Conservation (phyloP, 768 basidiomycete genomes). For the Russula earlei region DNA sequence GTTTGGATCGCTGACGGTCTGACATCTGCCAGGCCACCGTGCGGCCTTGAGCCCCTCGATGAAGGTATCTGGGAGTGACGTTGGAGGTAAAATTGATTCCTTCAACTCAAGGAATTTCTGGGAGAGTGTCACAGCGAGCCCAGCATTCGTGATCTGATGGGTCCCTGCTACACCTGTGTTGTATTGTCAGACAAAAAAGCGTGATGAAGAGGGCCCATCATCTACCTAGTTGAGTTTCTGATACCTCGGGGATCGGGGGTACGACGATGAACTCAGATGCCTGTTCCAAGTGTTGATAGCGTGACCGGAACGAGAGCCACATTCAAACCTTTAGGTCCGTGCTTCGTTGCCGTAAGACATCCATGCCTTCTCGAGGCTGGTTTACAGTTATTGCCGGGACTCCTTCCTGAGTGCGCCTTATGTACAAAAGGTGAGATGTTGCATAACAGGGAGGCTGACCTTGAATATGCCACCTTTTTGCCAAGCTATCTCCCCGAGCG, state of each 20-base stretch:
- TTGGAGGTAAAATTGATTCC: conserved; percentile 24
- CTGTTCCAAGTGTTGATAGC: conserved; percentile 29
- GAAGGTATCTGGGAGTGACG: conserved; percentile 42
- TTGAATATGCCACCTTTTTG: conserved; percentile 98
- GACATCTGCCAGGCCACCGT: conserved; percentile 93
- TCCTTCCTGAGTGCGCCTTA: conserved; percentile 40
- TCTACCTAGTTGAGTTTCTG: conserved; percentile 53
- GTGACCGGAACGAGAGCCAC: not conserved
- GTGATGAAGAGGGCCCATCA: not conserved
- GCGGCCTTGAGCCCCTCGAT: conserved; percentile 55
- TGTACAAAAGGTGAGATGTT: not conserved
- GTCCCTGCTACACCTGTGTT: conserved; percentile 65
- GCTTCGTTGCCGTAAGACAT: conserved; percentile 60
- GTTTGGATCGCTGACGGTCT: conserved; percentile 59
- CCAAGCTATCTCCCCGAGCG: conserved; percentile 80
- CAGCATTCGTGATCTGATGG: conserved; percentile 86
- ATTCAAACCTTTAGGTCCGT: conserved; percentile 48
- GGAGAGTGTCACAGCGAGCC: conserved; percentile 69
- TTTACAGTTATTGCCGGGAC: conserved; percentile 80
- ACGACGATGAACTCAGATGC: conserved; percentile 63
- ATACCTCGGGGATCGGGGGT: conserved; percentile 40
- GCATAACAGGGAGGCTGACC: conserved; percentile 30
- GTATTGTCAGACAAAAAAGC: conserved; percentile 6
- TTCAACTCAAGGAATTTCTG: conserved; percentile 46
- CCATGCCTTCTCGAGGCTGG: conserved; percentile 62